A percentile compares a stretch with the other conserved stretches of the same genome.
These are phyloP conservation scores for Spergularia bocconei DNA, from an alignment of 148 eudicot species.

Conservation along the genomic window DNA sequence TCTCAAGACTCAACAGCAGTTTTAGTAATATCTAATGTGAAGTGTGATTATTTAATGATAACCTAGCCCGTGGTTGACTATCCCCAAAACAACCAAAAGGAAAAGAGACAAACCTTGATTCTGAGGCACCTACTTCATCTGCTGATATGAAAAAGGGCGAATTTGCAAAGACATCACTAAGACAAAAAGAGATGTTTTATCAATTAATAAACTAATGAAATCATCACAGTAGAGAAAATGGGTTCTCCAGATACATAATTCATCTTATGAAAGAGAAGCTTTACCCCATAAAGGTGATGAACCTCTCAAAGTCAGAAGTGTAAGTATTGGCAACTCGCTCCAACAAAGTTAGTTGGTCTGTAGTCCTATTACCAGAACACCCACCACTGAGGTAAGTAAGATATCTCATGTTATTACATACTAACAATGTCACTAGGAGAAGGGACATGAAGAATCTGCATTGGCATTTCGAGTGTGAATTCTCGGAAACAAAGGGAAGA, in stretches of 20 bases:
- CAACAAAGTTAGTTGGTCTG: constrained; percentile 48
- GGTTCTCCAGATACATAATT: neutral
- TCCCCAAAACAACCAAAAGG: neutral
- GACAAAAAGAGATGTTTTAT: constrained; percentile 22
- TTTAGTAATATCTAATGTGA: neutral
- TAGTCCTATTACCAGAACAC: constrained; percentile 41
- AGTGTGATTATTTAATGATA: too few relatives aligned
- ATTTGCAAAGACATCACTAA: constrained; percentile 90
- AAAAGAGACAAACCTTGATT: constrained; percentile 49
- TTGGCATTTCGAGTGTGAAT: too few relatives aligned
- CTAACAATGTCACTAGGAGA: constrained; percentile 3
- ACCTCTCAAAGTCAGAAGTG: constrained; percentile 82
- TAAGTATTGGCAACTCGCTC: constrained; percentile 65
- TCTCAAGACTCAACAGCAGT: constrained; percentile 8
- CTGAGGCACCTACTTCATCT: constrained; percentile 66
- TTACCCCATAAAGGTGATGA: constrained; percentile 79
- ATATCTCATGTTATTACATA: neutral
- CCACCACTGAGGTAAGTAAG: constrained; percentile 6
- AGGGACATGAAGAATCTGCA: neutral
- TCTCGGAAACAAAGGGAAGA: neutral
- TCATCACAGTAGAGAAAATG: neutral
- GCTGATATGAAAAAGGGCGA: constrained; percentile 96
- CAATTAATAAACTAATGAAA: constrained; percentile 19
- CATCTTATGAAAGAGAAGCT: constrained; percentile 14
- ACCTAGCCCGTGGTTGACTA: neutral